Percentiles rank a stretch among this genome's conserved stretches.
phyloP scores from a whole-genome alignment of 768 basidiomycete species.

The Amanita polypyramis region DNA sequence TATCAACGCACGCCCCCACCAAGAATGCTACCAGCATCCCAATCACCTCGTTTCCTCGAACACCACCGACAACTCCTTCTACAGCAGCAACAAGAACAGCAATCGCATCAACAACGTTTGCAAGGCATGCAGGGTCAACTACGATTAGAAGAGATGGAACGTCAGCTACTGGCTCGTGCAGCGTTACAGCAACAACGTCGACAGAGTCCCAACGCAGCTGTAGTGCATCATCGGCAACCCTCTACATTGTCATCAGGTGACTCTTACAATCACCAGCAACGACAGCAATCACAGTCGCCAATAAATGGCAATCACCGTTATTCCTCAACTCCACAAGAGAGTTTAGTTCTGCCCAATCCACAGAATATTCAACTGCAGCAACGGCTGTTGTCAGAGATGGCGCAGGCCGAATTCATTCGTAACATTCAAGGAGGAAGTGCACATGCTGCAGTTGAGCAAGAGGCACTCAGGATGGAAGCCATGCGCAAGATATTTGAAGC shows the following conservation, averaged over 20 bases:
- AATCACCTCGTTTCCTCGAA: constrained; percentile 73
- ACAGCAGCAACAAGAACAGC: constrained; percentile 59
- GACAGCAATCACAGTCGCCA: constrained; percentile 36
- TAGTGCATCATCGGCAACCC: constrained; percentile 15
- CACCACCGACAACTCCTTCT: constrained; percentile 62
- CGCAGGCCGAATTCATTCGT: constrained; percentile 56
- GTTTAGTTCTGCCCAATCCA: constrained; percentile 36
- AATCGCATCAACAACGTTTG: constrained; percentile 42
- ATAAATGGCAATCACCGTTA: constrained; percentile 22
- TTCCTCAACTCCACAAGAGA: constrained; percentile 37
- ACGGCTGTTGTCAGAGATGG: constrained; percentile 65
- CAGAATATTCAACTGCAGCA: constrained; percentile 69
- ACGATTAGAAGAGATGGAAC: constrained; percentile 54
- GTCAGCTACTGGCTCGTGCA: constrained; percentile 41
- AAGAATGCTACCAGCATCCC: constrained; percentile 61
- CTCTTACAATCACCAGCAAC: constrained; percentile 39
- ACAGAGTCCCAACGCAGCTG: constrained; percentile 14
- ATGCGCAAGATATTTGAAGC: constrained; percentile 88
- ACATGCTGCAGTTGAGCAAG: constrained; percentile 44
- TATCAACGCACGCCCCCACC: constrained; percentile 58
- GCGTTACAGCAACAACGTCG: constrained; percentile 33
- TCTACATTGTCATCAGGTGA: constrained; percentile 39
- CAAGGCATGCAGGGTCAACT: constrained; percentile 57
- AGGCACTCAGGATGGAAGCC: constrained; percentile 64
- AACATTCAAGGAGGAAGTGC: constrained; percentile 47